phyloP scores from a whole-genome alignment of 2,329 filamentous ascomycete genomes.

The Scedosporium minutisporum region DNA sequence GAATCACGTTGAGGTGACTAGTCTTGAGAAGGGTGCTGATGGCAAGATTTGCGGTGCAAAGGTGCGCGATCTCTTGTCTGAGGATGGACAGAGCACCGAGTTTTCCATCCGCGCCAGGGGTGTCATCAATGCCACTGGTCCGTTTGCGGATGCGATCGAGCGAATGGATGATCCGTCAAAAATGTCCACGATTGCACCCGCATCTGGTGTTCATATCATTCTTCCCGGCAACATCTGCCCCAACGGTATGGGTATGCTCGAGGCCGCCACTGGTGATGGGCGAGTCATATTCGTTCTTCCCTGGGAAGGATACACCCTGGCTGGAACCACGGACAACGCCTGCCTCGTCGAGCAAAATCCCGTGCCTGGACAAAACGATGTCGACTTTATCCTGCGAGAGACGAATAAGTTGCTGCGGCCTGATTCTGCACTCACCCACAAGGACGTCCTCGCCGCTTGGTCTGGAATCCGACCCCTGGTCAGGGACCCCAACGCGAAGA shows the following conservation, averaged over 20 bases:
- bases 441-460: constrained; percentile 74
- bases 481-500: constrained; percentile 69
- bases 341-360: constrained; percentile 60
- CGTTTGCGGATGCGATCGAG: constrained; percentile 70
- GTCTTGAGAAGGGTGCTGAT: constrained; percentile 58
- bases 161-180: constrained; percentile 66
- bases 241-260: constrained; percentile 72
- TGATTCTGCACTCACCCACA: constrained; percentile 63
- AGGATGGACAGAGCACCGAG: constrained; percentile 45
- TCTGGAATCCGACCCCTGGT: constrained; percentile 74
- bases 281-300: constrained; percentile 81
- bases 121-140: constrained; percentile 75
- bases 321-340: constrained; percentile 71
- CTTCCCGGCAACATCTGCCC: constrained; percentile 72
- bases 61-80: constrained; percentile 47
- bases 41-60: constrained; percentile 61
- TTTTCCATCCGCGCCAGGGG: constrained; percentile 70
- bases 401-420: constrained; percentile 67
- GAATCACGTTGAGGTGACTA: constrained; percentile 73
- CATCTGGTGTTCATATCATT: constrained; percentile 74
- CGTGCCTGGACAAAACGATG: constrained; percentile 64
- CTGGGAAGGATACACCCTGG: constrained; percentile 80
- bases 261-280: constrained; percentile 73
- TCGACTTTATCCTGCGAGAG: constrained; percentile 73
- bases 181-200: constrained; percentile 67